Evolutionary conservation across 2,329 filamentous ascomycete species (phyloP).

Genomic region (Tolypocladium capitatum): DNA sequence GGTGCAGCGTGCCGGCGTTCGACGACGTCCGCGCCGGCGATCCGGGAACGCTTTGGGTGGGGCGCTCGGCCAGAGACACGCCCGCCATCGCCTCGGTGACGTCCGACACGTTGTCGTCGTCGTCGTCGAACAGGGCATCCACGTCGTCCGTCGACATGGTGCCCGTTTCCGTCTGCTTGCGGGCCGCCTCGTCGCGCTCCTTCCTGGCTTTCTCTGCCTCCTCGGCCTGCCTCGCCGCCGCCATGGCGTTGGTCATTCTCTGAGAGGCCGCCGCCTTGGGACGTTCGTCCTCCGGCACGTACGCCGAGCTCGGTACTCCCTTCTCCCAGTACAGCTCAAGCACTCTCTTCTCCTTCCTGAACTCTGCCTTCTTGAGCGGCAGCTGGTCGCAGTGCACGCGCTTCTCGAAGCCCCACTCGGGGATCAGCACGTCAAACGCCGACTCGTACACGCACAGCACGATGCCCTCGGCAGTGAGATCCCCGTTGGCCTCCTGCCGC

Average conservation of each 20-base stretch:
- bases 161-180: conserved; percentile 87
- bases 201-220: conserved; percentile 68
- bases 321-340: conserved; percentile 99
- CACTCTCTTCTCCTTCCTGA: conserved; percentile 87
- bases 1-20: conserved; percentile 57
- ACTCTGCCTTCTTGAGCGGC: conserved; percentile 97
- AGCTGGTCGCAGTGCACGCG: conserved; percentile 97
- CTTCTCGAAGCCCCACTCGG: conserved; percentile 98
- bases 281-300: conserved; percentile 91
- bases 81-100: conserved; percentile 84
- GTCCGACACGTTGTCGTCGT: conserved; percentile 79
- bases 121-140: conserved; percentile 91
- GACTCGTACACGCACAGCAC: conserved; percentile 97
- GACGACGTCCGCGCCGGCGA: conserved; percentile 71
- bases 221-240: conserved; percentile 68
- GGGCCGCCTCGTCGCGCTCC: conserved; percentile 80
- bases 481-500: conserved; percentile 72
- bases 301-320: conserved; percentile 89
- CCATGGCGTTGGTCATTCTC: conserved; percentile 60
- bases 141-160: conserved; percentile 89
- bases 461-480: conserved; percentile 90
- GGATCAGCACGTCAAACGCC: conserved; percentile 94
- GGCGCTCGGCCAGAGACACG: conserved; percentile 76
- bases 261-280: conserved; percentile 68
- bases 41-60: conserved; percentile 88